phyloP scores from a whole-genome alignment of 495 filamentous ascomycete genomes.

The Amniculicola lignicola region DNA sequence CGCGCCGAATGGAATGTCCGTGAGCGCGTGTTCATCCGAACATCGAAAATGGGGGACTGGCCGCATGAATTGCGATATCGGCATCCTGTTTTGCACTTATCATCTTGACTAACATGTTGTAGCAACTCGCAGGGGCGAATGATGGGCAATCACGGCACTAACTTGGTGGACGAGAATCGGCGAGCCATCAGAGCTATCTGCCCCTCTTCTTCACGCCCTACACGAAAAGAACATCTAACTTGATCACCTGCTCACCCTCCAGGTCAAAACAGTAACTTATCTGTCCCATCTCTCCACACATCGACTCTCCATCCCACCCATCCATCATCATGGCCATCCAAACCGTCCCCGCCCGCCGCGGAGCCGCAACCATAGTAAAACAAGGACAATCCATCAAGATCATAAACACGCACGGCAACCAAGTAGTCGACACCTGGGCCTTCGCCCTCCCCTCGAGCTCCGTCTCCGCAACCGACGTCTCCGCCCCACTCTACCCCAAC shows the following conservation, averaged over 20 bases:
- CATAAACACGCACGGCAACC: slow-evolving; percentile 52
- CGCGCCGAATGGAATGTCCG: too few species aligned
- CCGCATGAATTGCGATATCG: too few species aligned
- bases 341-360: slow-evolving; percentile 46
- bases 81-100: too few species aligned
- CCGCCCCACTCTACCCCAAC: slow-evolving; percentile 27
- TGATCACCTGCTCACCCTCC: background rate
- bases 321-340: slow-evolving; percentile 22
- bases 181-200: slow-evolving; percentile 4
- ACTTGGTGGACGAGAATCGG: too few species aligned
- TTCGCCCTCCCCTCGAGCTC: slow-evolving; percentile 42
- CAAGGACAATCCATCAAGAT: slow-evolving; percentile 48
- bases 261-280: too few species aligned
- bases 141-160: too few species aligned
- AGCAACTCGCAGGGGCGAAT: too few species aligned
- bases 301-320: background rate
- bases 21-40: too few species aligned
- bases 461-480: slow-evolving; percentile 10
- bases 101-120: too few species aligned
- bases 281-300: background rate
- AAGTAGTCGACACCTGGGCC: slow-evolving; percentile 53
- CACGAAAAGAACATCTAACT: background rate
- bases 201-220: background rate
- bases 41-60: too few species aligned
- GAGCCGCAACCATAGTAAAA: slow-evolving; percentile 43